Conservation (phyloP, 768 basidiomycete species). For the Collybia mongolica region DNA sequence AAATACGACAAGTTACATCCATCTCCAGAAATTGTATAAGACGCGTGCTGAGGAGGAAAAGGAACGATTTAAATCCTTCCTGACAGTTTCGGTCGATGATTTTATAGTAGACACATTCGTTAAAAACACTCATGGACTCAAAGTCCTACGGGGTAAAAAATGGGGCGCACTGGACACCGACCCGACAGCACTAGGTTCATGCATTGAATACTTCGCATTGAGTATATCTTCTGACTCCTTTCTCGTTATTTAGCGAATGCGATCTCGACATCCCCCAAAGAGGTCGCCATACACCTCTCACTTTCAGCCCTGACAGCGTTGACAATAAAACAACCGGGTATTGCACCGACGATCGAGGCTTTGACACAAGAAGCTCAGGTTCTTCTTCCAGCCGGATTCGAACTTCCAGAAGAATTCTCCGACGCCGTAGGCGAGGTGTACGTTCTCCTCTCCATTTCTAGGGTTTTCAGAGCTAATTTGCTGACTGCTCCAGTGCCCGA, state of each 20-base stretch:
- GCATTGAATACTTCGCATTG: neutral
- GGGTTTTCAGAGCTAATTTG: conserved; percentile 10
- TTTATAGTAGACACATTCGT: conserved; percentile 68
- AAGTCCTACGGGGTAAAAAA: conserved; percentile 58
- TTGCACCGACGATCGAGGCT: conserved; percentile 44
- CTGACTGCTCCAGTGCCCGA: conserved; percentile 52
- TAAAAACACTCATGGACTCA: conserved; percentile 76
- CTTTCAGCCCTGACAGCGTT: conserved; percentile 57
- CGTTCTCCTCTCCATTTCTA: conserved; percentile 25
- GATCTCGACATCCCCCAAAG: conserved; percentile 44
- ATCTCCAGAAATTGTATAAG: conserved; percentile 85
- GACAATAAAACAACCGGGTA: conserved; percentile 23
- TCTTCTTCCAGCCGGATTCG: conserved; percentile 46
- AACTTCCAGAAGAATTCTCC: conserved; percentile 54
- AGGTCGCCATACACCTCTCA: conserved; percentile 69
- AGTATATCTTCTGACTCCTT: neutral
- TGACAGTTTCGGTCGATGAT: conserved; percentile 46
- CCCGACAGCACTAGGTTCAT: conserved; percentile 46
- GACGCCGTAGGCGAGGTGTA: conserved; percentile 79
- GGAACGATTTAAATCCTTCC: conserved; percentile 47
- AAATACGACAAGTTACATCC: conserved; percentile 78
- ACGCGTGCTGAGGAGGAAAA: conserved; percentile 72
- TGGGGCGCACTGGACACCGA: conserved; percentile 61
- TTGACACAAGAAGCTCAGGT: conserved; percentile 50
- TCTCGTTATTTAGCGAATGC: conserved; percentile 34